phyloP scores from a whole-genome alignment of 2,329 filamentous ascomycete genomes.

The Microcyclospora tardicrescens region DNA sequence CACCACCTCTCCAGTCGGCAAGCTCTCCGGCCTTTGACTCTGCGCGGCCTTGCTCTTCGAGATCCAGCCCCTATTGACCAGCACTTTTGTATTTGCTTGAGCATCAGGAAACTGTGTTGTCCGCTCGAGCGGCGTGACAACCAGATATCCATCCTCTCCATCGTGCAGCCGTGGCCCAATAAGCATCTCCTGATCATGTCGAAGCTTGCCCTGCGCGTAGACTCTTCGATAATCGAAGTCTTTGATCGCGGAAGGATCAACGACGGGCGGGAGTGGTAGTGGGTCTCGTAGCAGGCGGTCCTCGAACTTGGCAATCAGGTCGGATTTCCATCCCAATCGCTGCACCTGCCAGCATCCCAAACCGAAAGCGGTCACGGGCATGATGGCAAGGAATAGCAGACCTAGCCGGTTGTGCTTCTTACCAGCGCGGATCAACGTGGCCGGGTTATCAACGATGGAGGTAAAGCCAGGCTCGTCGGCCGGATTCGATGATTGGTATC shows the following conservation, averaged over 20 bases:
- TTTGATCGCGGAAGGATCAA: slow-evolving; percentile 68
- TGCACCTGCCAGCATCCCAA: slow-evolving; percentile 94
- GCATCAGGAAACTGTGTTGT: slow-evolving; percentile 29
- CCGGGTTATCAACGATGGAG: slow-evolving; percentile 77
- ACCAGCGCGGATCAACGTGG: slow-evolving; percentile 63
- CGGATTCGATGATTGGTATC: slow-evolving; percentile 35
- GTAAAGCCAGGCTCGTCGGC: slow-evolving; percentile 68
- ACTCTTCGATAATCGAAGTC: slow-evolving; percentile 91
- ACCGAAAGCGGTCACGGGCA: slow-evolving; percentile 79
- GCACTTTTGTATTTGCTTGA: slow-evolving; percentile 47
- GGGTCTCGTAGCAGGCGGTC: slow-evolving; percentile 79
- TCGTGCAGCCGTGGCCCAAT: slow-evolving; percentile 82
- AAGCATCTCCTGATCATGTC: slow-evolving; percentile 93
- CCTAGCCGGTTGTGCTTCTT: slow-evolving; percentile 50
- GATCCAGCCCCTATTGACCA: slow-evolving; percentile 91
- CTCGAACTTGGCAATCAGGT: slow-evolving; percentile 80
- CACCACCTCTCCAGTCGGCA: slow-evolving; percentile 58
- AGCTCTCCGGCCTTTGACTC: slow-evolving; percentile 45
- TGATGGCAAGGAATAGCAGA: slow-evolving; percentile 40
- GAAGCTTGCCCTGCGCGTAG: slow-evolving; percentile 55
- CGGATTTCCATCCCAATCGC: slow-evolving; percentile 84
- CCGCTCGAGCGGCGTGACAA: slow-evolving; percentile 81
- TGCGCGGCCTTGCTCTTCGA: slow-evolving; percentile 58
- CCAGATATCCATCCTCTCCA: slow-evolving; percentile 79
- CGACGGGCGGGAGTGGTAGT: slow-evolving; percentile 66